A percentile compares a stretch with the other conserved stretches of the same genome.
phyloP scores from a whole-genome alignment of 2,329 filamentous ascomycete genomes.

The Dactylellina haptotyla region DNA sequence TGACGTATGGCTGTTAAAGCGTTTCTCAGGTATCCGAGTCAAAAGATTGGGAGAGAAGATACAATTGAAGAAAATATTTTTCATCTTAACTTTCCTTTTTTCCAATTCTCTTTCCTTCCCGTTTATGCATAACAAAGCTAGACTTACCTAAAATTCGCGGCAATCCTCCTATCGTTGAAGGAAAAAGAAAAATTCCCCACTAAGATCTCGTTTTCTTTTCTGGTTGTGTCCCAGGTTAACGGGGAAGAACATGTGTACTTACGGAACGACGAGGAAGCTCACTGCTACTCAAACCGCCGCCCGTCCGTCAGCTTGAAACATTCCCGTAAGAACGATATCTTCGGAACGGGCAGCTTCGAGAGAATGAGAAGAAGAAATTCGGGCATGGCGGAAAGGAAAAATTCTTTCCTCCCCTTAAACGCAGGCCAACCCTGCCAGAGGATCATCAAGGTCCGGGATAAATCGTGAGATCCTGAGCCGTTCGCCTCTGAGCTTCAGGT shows the following conservation, averaged over 20 bases:
- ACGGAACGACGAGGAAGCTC: slow-evolving; percentile 45
- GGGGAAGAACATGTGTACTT: slow-evolving; percentile 39
- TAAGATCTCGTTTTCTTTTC: slow-evolving; percentile 19
- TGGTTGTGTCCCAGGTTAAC: slow-evolving; percentile 29
- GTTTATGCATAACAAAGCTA: slow-evolving; percentile 40
- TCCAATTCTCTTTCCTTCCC: slow-evolving; percentile 38
- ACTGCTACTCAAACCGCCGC: slow-evolving; percentile 16
- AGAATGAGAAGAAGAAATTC: background rate
- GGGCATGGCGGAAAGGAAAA: slow-evolving; percentile 29
- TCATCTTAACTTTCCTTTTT: slow-evolving; percentile 53
- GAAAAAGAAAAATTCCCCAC: slow-evolving; percentile 26
- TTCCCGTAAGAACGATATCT: slow-evolving; percentile 28
- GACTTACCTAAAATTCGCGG: slow-evolving; percentile 47
- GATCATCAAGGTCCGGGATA: slow-evolving; percentile 22
- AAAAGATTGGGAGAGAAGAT: slow-evolving; percentile 50
- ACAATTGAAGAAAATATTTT: slow-evolving; percentile 49
- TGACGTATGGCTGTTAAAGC: slow-evolving; percentile 43
- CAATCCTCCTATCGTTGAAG: slow-evolving; percentile 33
- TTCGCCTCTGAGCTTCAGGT: slow-evolving; percentile 6
- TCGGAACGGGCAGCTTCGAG: slow-evolving; percentile 31
- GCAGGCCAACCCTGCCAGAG: slow-evolving; percentile 11
- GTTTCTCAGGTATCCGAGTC: slow-evolving; percentile 30
- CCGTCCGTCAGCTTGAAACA: slow-evolving; percentile 44
- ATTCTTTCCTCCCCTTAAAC: slow-evolving; percentile 30
- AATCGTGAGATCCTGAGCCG: slow-evolving; percentile 24